Percentiles rank a stretch among this genome's conserved stretches.
These are phyloP conservation scores for Aeschynomene evenia DNA, from an alignment of 306 rosid species.

Conservation along the genomic window DNA sequence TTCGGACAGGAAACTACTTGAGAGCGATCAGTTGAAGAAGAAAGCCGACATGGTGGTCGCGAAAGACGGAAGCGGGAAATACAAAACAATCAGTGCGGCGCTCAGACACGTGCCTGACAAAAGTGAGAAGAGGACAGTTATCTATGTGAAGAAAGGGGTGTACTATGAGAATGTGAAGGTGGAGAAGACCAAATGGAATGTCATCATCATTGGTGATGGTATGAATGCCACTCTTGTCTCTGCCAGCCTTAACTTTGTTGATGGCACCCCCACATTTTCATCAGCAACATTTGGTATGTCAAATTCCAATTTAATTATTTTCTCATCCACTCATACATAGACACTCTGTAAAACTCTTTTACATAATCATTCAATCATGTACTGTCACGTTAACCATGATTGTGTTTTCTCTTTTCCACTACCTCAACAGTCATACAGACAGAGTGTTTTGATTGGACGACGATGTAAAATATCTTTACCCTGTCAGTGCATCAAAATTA, in stretches of 20 bases:
- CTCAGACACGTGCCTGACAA: slow-evolving; percentile 51
- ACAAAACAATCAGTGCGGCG: slow-evolving; percentile 53
- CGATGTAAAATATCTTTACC: no score
- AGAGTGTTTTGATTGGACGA: no score
- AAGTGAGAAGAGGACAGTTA: slow-evolving; percentile 59
- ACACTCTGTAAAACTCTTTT: no score
- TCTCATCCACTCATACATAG: no score
- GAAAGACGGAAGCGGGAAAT: slow-evolving; percentile 53
- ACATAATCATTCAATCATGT: no score
- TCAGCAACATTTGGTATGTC: slow-evolving; percentile 73
- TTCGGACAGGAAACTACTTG: slow-evolving; percentile 31
- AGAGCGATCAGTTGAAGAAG: slow-evolving; percentile 10
- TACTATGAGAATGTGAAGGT: slow-evolving; percentile 66
- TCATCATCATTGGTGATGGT: slow-evolving; percentile 78
- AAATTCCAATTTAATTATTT: neutral
- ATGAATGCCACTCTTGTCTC: slow-evolving; percentile 57
- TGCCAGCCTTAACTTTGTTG: slow-evolving; percentile 53
- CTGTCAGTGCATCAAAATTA: no score
- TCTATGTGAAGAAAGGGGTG: slow-evolving; percentile 65
- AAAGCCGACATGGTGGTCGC: slow-evolving; percentile 50
- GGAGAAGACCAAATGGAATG: slow-evolving; percentile 68
- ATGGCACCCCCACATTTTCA: slow-evolving; percentile 83
- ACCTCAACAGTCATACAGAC: no score
- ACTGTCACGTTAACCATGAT: no score
- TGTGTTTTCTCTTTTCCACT: no score